Base-by-base conservation (phyloP, 129 eudicot genomes). In the Chrysanthemum seticuspe region DNA sequence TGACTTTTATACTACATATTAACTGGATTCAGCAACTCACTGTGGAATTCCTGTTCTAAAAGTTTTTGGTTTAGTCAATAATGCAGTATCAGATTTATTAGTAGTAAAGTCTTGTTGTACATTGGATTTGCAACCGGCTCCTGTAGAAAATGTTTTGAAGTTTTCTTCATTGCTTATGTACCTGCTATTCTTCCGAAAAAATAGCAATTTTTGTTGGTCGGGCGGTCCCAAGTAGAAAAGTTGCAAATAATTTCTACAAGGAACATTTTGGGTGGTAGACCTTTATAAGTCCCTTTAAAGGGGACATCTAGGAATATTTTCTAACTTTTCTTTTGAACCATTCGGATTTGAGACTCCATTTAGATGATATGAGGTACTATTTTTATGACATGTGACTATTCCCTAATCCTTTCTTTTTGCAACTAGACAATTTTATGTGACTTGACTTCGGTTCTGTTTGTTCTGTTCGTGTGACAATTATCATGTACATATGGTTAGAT, bases 281-380 rank as follows among this genome's bases (percentile, higher is more conserved):
- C 63, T 48, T 27, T 27, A 6, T 27, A 76, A 23, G 62, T 76
- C 74, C 6, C 68, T 23, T 68, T 62, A 48, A 67, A 76, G 63
- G 63, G 36, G 50, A 69, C 76, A 77, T 52, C 0, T 52, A 56
- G 70, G 36, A 3, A 3, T 13, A 53, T 14, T 13, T 53, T 13
- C 5, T 53, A 53, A 25, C 27, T 56, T 15, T 19, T 7, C 10
- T 74, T 19, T 74, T 12, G 15, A 16, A n/a, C 27, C 36, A n/a
- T 12, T 62, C 52, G 3, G 52, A 74, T 14, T 50, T 14, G 21
- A 36, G 34, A 63, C 8, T 25, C 16, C 60, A 59, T n/a, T 4
- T 29, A 45, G 65, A 29, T 62, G 25, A 58, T 56, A 56, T 13
- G 40, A 14, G 76, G 76, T 45, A 64, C 54, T 57, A 75, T 55